Base-by-base conservation (phyloP, 164 flowering plant species). In the Platanus orientalis region DNA sequence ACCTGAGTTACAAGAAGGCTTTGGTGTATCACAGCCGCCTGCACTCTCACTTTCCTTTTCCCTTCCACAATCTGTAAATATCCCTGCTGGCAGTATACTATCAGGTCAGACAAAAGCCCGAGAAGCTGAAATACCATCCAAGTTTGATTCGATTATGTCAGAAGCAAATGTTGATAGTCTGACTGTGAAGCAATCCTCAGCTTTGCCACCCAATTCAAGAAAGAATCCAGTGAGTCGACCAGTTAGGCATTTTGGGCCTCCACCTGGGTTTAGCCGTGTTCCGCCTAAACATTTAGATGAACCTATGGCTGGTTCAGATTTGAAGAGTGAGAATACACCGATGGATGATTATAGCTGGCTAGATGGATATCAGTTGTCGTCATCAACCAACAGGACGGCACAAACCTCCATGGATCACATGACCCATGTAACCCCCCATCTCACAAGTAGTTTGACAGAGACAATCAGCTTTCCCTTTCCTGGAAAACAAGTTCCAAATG, bases 261-360 rank as follows among this genome's bases (percentile, higher is more conserved):
- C 98, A 6, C 98, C 97, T 56, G 97, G 97, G 42, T 90, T 93
- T 60, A 80, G 76, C 27, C 68, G 75, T 30, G 71, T 81, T 66
- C 83, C 85, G 64, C 54, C 79, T 17, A 89, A 86, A 61, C 75
- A 65, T 25, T 62, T 52, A 0, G 75, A 75, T 54, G 88, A 76
- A 21, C 49, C 82, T 9, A 28, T 71, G 53, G 61, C 74, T 44
- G 69, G 66, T 39, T 63, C 67, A 24, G 72, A 64, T 50, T 28
- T 73, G 63, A 76, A 52, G 61, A 75, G 54, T 69, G 90, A 75
- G 23, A 79, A 72, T 75, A 71, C 63, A 28, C 58, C 64, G 17
- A 54, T 79, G 67, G 98, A 90, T 79, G 90, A 90, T 72, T 87
- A 90, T 71, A 87, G 91, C 71, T 90, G 96, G 97, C 73, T 89